These are phyloP conservation scores for Leccinum subgranulosum DNA, from an alignment of 768 basidiomycete species.

Conservation along the genomic window DNA sequence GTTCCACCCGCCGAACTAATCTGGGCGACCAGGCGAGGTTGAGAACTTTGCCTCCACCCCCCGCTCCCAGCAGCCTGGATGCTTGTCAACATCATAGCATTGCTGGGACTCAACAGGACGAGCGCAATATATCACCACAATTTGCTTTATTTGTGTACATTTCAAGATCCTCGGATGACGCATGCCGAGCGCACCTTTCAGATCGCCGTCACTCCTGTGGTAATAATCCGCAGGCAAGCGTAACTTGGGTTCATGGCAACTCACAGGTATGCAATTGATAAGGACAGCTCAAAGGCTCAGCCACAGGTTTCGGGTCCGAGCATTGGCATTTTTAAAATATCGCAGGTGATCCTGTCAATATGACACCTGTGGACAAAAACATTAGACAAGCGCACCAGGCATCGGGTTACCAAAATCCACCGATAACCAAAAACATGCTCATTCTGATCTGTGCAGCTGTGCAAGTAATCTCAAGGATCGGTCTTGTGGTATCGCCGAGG, in stretches of 20 bases:
- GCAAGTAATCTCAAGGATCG: neutral
- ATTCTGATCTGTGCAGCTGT: slow-evolving; percentile 3
- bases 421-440: slow-evolving; percentile 5
- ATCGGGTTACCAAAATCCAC: neutral
- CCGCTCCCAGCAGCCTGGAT: slow-evolving; percentile 1
- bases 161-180: slow-evolving; percentile 9
- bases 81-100: neutral
- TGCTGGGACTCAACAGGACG: neutral
- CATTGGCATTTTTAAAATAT: neutral
- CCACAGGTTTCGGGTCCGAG: slow-evolving; percentile 10
- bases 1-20: neutral
- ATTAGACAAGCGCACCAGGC: slow-evolving; percentile 1
- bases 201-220: slow-evolving; percentile 1
- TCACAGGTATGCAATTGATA: too few species aligned
- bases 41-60: neutral
- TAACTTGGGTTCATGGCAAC: neutral
- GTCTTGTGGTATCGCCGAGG: slow-evolving; percentile 18
- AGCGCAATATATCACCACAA: slow-evolving; percentile 5
- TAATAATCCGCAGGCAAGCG: slow-evolving; percentile 1
- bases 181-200: slow-evolving; percentile 1
- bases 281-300: neutral
- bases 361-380: slow-evolving; percentile 3
- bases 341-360: neutral
- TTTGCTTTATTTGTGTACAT: slow-evolving; percentile 9
- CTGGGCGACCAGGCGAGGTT: neutral